phyloP scores from a whole-genome alignment of 805 yeast genomes.

The Candida maesae region DNA sequence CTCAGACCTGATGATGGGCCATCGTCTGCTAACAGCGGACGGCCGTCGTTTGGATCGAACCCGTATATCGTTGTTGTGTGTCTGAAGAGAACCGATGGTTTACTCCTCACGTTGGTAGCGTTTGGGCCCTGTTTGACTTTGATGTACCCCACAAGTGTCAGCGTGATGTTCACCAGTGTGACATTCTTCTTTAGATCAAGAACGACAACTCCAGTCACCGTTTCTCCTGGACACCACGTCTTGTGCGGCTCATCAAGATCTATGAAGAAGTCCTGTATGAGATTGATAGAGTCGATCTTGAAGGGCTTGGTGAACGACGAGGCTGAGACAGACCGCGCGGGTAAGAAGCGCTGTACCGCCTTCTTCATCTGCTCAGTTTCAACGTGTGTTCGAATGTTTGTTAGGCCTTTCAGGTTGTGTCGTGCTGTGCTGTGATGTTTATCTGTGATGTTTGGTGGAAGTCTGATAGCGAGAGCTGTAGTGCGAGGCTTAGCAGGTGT shows the following conservation, averaged over 20 bases:
- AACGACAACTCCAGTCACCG: slow-evolving; percentile 59
- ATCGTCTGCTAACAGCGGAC: slow-evolving; percentile 5
- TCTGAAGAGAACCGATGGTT: slow-evolving; percentile 50
- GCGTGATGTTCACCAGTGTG: slow-evolving; percentile 47
- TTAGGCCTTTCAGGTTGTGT: not conserved
- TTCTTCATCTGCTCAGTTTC: slow-evolving; percentile 21
- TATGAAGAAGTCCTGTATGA: slow-evolving; percentile 64
- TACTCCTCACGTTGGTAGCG: slow-evolving; percentile 49
- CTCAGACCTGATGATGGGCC: slow-evolving; percentile 44
- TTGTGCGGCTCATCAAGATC: slow-evolving; percentile 71
- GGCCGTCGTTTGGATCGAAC: slow-evolving; percentile 22
- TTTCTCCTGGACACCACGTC: slow-evolving; percentile 77
- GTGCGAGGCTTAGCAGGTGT: no score
- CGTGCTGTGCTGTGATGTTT: no score
- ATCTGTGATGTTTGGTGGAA: no score
- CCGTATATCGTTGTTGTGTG: slow-evolving; percentile 62
- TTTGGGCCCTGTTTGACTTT: slow-evolving; percentile 48
- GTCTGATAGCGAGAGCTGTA: no score
- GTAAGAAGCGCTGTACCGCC: slow-evolving; percentile 27
- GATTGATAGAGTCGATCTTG: slow-evolving; percentile 27
- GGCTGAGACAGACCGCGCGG: slow-evolving; percentile 19
- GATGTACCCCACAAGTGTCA: slow-evolving; percentile 54
- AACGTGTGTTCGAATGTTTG: not conserved
- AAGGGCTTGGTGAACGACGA: slow-evolving; percentile 22
- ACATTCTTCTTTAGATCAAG: slow-evolving; percentile 53